Evolutionary conservation across 116 monocot genomes (phyloP), one percentile per base, ranked within the genome.

Genomic region (Cymodocea nodosa): DNA sequence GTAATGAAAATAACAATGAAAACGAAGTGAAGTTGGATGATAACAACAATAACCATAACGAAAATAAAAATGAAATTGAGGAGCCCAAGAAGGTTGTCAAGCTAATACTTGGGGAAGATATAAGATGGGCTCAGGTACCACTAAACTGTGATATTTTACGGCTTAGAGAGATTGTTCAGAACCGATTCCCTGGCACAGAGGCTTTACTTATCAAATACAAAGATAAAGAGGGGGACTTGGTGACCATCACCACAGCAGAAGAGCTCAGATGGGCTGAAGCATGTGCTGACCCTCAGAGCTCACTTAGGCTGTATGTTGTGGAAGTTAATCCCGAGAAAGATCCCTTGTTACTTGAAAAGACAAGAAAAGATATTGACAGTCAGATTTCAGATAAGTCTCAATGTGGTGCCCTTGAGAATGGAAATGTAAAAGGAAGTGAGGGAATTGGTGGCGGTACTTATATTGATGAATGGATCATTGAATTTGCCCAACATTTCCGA

Each of bases 191-290:
- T 20, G 77, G 77, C 53, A 76, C 79, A 23, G 85, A 86, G 61
- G 78, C 84, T 20, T 60, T 88, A 15, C 85, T 91, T 18, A 72
- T 91, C 17, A 97, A 97, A 52, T 91, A 86, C 66, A 91, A 79
- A 66, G 97, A 97, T 63, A 78, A 71, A 50, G 91, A 97, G 35
- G 97, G 97, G 7, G 97, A 97, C 63, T 76, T 97, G 60, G 80
- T 91, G 55, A 97, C 97, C 15, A 88, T 97, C 61, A 97, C 85
- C 53, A 78, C 83, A 12, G 51, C 78, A 13, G 85, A 97, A 75
- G 97, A 97, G 54, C 68, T 97, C 15, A 83, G 68, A 67, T 97
- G 83, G 87, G 91, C 88, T 13, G 80, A 82, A 64, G 85, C 86
- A 40, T 82, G 77, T 70, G 73, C 73, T 50, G 81, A 91, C 35